phyloP scores from a whole-genome alignment of 2,329 filamentous ascomycete genomes.

The Monilinia fructigena region DNA sequence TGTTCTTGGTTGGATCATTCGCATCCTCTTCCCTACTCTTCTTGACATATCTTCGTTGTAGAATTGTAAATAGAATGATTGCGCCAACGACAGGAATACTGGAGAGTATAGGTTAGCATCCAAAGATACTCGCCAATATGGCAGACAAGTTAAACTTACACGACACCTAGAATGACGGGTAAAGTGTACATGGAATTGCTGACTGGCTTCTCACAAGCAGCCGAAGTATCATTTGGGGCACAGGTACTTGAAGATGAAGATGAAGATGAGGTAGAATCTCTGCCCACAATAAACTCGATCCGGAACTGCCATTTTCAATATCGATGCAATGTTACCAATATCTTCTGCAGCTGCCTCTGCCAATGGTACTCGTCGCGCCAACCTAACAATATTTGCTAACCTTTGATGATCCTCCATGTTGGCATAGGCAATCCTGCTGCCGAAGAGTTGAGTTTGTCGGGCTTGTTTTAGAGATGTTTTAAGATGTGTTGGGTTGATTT shows the following conservation, averaged over 20 bases:
- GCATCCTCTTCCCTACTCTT: slow-evolving; percentile 75
- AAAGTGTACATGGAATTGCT: slow-evolving; percentile 57
- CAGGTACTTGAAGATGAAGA: slow-evolving; percentile 37
- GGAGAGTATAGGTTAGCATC: slow-evolving; percentile 24
- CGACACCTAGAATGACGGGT: slow-evolving; percentile 66
- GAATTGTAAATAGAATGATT: slow-evolving; percentile 64
- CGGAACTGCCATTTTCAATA: slow-evolving; percentile 34
- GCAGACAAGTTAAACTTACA: slow-evolving; percentile 53
- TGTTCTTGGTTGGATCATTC: slow-evolving; percentile 81
- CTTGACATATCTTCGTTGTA: slow-evolving; percentile 76
- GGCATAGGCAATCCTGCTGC: slow-evolving; percentile 24
- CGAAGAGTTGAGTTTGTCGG: slow-evolving; percentile 10
- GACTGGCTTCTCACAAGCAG: slow-evolving; percentile 59
- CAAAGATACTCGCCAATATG: not conserved
- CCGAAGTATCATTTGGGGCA: slow-evolving; percentile 39
- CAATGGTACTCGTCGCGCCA: slow-evolving; percentile 33
- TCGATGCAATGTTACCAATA: slow-evolving; percentile 32
- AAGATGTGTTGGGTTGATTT: not conserved
- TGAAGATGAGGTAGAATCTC: slow-evolving; percentile 29
- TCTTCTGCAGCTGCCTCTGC: slow-evolving; percentile 23
- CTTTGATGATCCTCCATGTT: slow-evolving; percentile 31
- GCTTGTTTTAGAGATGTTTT: not conserved
- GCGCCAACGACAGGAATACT: slow-evolving; percentile 76
- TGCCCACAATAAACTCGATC: slow-evolving; percentile 32
- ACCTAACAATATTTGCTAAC: slow-evolving; percentile 34